Evolutionary conservation across 1,284 basidiomycete genomes (phyloP).

Genomic region (Meripilus lineatus): DNA sequence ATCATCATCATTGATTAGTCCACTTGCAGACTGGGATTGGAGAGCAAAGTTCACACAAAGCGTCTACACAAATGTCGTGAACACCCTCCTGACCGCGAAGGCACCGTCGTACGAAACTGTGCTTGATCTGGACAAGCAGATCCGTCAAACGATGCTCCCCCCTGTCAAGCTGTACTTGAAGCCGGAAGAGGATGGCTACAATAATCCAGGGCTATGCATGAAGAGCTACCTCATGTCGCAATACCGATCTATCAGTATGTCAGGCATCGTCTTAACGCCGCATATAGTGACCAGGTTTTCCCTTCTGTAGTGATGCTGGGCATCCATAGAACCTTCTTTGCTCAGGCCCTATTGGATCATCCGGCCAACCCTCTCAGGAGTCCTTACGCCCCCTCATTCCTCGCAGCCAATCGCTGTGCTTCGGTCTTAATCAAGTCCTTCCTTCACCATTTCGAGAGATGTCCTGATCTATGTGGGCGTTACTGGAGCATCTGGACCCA

Average conservation of each 20-base stretch:
- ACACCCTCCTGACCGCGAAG: conserved; percentile 24
- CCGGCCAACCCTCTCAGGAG: conserved; percentile 34
- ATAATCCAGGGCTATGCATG: conserved; percentile 24
- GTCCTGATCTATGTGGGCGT: conserved; percentile 25
- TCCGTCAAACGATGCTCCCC: conserved; percentile 25
- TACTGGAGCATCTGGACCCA: conserved; percentile 37
- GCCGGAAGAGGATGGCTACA: conserved; percentile 26
- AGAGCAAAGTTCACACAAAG: conserved; percentile 22
- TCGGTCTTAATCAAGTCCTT: conserved; percentile 32
- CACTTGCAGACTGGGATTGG: conserved; percentile 23
- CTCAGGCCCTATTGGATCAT: conserved; percentile 34
- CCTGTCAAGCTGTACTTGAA: conserved; percentile 23
- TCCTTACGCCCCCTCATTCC: conserved; percentile 36
- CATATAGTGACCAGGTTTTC: background rate
- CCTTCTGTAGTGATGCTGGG: conserved; percentile 26
- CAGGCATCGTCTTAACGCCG: background rate
- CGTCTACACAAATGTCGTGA: conserved; percentile 22
- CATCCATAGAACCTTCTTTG: conserved; percentile 36
- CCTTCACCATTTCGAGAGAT: conserved; percentile 24
- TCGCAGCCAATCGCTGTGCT: conserved; percentile 34
- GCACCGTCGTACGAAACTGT: conserved; percentile 25
- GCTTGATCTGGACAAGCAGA: conserved; percentile 26
- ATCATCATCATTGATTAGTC: background rate
- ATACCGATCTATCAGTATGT: conserved; percentile 26
- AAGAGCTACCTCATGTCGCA: conserved; percentile 29